Base-by-base conservation (phyloP, 139 green algal species). In the Dunaliella primolecta region DNA sequence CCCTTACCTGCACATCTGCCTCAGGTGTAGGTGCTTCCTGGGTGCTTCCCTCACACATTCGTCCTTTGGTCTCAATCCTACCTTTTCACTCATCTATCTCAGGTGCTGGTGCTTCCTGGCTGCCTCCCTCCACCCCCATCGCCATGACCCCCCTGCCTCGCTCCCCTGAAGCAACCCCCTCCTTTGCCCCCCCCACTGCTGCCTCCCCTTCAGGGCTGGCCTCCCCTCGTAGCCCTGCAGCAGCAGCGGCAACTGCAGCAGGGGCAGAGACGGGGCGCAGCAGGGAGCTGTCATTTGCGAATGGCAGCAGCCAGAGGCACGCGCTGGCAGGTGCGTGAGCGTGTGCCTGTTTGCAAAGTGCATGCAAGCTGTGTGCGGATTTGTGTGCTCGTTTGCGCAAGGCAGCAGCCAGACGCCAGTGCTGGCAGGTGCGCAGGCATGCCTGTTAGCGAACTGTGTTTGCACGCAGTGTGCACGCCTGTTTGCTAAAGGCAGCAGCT, bases 241-340 rank as follows among this genome's bases (percentile, higher is more conserved):
- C 84, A 76, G 78, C 75, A 81, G 33, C 75, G 74, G 81, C 84
- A 84, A 81, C 64, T 78, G 77, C 20, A 36, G 34, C n/a, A n/a
- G n/a, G n/a, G 46, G 46, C 7, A 15, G 7, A 64, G 15, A 15
- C 46, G 15, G 46, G 46, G 7, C 46, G 46, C 78, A 83, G 83
- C 31, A 75, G 70, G 75, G 32, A 27, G 76, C 30, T 38, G 76
- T 27, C 29, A 7, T 23, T 38, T 46, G 76, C 76, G 30, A 46
- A 38, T 81, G 76, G 32, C 32, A 57, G 76, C 76, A 38, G 76
- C 76, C 76, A 46, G 33, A 29, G 32, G 24, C n/a, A 3, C 3
- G 25, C 32, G 38, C 32, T 79, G 11, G 11, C n/a, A 31, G 72
- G n/a, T 79, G 72, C 21, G 30, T 79, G 72, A 31, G 30, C 21